A percentile compares a stretch with the other conserved stretches of the same genome.
phyloP scores from a whole-genome alignment of 1,284 basidiomycete genomes.

The Cryptococcus neoformans region DNA sequence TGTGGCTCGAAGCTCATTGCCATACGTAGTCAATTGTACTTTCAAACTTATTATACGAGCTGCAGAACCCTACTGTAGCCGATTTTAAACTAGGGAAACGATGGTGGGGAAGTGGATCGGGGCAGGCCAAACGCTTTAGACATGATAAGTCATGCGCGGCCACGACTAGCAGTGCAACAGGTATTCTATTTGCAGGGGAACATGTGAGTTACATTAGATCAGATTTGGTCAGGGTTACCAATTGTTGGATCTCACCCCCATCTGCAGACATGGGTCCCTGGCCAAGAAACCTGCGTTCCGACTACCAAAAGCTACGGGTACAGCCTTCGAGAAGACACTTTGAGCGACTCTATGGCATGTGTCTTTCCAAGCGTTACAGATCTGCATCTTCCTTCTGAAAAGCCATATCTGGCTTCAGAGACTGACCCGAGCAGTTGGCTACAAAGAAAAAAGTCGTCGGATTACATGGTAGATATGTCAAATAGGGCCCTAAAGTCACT shows the following conservation, averaged over 20 bases:
- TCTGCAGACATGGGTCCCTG: neutral
- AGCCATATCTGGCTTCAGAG: neutral
- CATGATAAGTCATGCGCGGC: conserved; percentile 1
- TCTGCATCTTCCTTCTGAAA: neutral
- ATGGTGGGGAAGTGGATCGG: neutral
- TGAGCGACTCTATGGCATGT: conserved; percentile 4
- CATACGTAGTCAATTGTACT: conserved; percentile 6
- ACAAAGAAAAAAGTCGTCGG: neutral
- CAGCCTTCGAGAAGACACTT: conserved; percentile 1
- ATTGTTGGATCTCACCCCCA: too few species aligned
- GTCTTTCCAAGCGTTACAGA: conserved; percentile 5
- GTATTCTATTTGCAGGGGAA: conserved; percentile 1
- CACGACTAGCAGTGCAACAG: conserved; percentile 1
- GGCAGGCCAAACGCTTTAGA: neutral
- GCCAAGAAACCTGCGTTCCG: neutral
- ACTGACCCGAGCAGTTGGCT: neutral
- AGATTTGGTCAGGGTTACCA: neutral
- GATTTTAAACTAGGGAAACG: conserved; percentile 9
- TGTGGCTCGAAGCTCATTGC: neutral
- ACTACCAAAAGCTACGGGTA: conserved; percentile 3
- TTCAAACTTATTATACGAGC: neutral
- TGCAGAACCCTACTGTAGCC: neutral
- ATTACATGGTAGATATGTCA: neutral
- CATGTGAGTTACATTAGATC: conserved; percentile 3
- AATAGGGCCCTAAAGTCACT: neutral